phyloP scores from a whole-genome alignment of 2,329 filamentous ascomycete species.

The Diaporthe sp. region DNA sequence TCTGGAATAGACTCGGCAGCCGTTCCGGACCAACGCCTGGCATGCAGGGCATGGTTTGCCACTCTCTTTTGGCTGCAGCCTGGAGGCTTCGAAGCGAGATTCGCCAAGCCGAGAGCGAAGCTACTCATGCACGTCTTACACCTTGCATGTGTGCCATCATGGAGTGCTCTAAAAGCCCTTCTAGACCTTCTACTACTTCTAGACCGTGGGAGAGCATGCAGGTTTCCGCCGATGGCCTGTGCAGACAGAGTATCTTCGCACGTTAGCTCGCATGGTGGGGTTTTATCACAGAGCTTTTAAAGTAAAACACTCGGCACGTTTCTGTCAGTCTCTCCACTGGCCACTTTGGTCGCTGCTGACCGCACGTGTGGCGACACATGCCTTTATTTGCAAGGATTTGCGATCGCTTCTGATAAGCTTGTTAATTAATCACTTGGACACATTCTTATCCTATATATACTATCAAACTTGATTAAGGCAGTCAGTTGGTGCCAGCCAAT shows the following conservation, averaged over 20 bases:
- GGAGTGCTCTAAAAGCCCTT: background rate
- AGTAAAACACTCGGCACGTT: too few relatives aligned
- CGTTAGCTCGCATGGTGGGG: background rate
- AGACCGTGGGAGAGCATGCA: constrained; percentile 1
- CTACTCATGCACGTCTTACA: constrained; percentile 23
- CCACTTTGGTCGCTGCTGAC: background rate
- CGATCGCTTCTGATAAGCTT: background rate
- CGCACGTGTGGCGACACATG: background rate
- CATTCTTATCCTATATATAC: too few relatives aligned
- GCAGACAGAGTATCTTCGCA: background rate
- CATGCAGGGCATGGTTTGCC: background rate
- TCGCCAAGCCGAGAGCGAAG: constrained; percentile 12
- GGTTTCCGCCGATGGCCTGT: background rate
- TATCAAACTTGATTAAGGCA: too few relatives aligned
- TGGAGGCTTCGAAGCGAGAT: constrained; percentile 14
- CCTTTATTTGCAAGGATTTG: background rate
- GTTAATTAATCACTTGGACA: too few relatives aligned
- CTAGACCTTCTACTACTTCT: background rate
- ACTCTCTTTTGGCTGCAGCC: constrained; percentile 17
- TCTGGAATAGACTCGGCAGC: constrained; percentile 20
- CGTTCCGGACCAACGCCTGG: background rate
- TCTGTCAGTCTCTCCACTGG: background rate
- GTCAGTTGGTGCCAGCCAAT: background rate
- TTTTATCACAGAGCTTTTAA: too few relatives aligned
- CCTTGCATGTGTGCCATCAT: background rate